A percentile compares a stretch with the other conserved stretches of the same genome.
Conservation (phyloP, 495 filamentous ascomycete genomes). For the Xylaria flabelliformis region DNA sequence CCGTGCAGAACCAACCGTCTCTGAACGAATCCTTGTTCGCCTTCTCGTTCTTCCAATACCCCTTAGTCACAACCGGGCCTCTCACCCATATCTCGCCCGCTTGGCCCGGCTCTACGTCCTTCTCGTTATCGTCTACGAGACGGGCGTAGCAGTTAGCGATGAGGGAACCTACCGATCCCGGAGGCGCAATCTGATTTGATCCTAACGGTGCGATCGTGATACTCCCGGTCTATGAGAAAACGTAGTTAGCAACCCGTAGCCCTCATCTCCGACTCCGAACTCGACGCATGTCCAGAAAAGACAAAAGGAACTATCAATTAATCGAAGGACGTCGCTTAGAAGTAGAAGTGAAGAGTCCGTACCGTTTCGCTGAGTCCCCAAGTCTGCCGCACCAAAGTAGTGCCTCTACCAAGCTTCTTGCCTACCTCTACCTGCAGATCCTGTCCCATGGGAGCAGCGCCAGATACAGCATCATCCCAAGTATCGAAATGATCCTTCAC, state of each 20-base stretch:
- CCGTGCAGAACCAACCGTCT: conserved; percentile 73
- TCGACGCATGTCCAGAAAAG: background rate
- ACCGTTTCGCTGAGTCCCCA: conserved; percentile 76
- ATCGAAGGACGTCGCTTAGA: background rate
- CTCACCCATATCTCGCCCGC: conserved; percentile 45
- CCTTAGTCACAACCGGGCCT: conserved; percentile 67
- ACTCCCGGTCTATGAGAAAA: conserved; percentile 31
- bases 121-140: conserved; percentile 52
- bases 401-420: conserved; percentile 45
- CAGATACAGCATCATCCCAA: conserved; percentile 34
- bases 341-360: background rate
- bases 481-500: conserved; percentile 56
- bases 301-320: background rate
- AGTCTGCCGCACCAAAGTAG: conserved; percentile 63
- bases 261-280: background rate
- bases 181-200: background rate
- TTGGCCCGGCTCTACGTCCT: conserved; percentile 48
- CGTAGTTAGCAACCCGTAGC: background rate
- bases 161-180: conserved; percentile 62
- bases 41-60: conserved; percentile 68
- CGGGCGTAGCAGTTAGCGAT: conserved; percentile 62
- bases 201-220: conserved; percentile 34
- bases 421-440: conserved; percentile 44
- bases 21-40: conserved; percentile 66
- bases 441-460: conserved; percentile 46